Base-by-base conservation (phyloP, 2,329 filamentous ascomycete genomes). In the Aspergillus ruber region DNA sequence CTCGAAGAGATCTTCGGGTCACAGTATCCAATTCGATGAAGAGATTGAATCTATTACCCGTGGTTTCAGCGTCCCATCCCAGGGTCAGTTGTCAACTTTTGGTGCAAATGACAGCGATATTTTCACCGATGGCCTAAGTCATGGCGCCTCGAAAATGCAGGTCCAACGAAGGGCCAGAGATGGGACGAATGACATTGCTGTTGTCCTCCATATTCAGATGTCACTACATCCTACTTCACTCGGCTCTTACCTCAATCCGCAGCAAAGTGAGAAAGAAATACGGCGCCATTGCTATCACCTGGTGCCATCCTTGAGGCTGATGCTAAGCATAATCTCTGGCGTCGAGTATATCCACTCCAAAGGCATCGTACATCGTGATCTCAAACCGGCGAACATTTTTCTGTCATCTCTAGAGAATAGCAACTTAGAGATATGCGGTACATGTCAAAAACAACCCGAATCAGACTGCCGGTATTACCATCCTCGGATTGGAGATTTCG, bases 351-450 rank as follows among this genome's bases (percentile, higher is more conserved):
- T 86, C 2, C 83, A 86, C 55, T 66, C 70, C 0, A 73, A 80
- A 49, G 73, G 74, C 5, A 77, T 86, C 42, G 74, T 85, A 0
- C 83, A 86, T 56, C 78, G 83, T 8, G 83, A 86, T 57, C 70
- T 86, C 18, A 86, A 86, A 56, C 83, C 83, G 0, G 80, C 78
- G 3, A 86, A 86, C 54, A 79, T 86, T 23, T 85, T 86, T 62
- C 68, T 86, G 0, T 78, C 77, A 2, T 67, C 69, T 1, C 63
- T 72, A 3, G 73, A 76, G 15, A 73, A 69, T 17, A 67, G 76
- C n/a, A 66, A 77, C 39, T 56, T 77, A 1, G 66, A 69, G 1
- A 61, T 55, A 1, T 82, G 80, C 54, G 54, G 57, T 8, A 55
- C 69, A 1, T 85, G 80, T 49, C 54, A 56, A 25, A 50, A 45